Evolutionary conservation across 1,284 basidiomycete genomes (phyloP).

Genomic region (Malassezia yamatoensis): DNA sequence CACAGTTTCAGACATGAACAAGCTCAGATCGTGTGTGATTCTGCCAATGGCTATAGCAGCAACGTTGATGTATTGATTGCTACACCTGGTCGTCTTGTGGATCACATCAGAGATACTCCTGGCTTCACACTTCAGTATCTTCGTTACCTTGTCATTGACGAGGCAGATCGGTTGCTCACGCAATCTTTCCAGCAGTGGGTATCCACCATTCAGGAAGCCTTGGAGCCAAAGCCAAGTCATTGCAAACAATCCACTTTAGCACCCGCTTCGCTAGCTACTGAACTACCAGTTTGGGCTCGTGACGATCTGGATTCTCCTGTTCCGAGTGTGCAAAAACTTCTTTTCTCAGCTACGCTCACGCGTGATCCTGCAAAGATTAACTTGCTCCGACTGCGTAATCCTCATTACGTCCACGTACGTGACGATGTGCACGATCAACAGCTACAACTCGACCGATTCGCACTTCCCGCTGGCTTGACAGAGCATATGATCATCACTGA

Average conservation of each 20-base stretch:
- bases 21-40: constrained; percentile 21
- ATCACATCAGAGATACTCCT: constrained; percentile 71
- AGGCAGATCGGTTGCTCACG: constrained; percentile 85
- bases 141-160: constrained; percentile 90
- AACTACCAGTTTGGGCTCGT: constrained; percentile 2
- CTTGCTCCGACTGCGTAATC: constrained; percentile 65
- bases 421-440: constrained; percentile 56
- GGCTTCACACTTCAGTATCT: constrained; percentile 89
- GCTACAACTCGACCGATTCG: constrained; percentile 37
- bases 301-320: constrained; percentile 14
- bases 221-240: constrained; percentile 11
- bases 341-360: constrained; percentile 93
- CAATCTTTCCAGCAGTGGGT: constrained; percentile 93
- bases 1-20: constrained; percentile 46
- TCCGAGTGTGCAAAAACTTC: constrained; percentile 69
- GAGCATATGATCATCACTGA: constrained; percentile 69
- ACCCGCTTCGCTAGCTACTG: background rate
- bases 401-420: constrained; percentile 78
- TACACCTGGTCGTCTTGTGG: constrained; percentile 86
- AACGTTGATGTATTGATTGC: constrained; percentile 81
- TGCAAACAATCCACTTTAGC: background rate
- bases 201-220: constrained; percentile 25
- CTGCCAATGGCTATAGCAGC: constrained; percentile 5
- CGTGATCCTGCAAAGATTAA: constrained; percentile 84
- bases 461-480: constrained; percentile 31